Conservation (phyloP, 352 stramenopile species). For the Globisporangium yorkense region DNA sequence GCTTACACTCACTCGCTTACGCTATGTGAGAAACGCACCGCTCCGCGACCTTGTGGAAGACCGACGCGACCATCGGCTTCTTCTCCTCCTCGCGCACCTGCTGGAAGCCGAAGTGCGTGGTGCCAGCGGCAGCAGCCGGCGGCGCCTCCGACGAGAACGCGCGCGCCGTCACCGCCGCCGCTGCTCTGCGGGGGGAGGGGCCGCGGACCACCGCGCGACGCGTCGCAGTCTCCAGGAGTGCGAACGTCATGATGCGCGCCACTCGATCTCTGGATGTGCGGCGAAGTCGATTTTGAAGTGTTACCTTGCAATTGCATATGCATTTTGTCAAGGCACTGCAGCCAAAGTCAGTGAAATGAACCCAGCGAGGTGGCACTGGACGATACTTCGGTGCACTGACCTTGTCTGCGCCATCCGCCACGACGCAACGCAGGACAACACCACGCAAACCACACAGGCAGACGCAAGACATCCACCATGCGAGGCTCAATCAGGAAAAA, state of each 20-base stretch:
- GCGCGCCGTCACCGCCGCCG: neutral
- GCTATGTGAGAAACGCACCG: conserved; percentile 76
- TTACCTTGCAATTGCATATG: no score
- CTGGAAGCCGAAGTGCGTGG: conserved; percentile 88
- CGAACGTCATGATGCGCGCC: neutral
- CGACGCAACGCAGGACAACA: no score
- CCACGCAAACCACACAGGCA: no score
- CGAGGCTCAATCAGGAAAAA: no score
- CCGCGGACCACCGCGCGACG: conserved; percentile 5
- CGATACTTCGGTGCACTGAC: no score
- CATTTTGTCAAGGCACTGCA: no score
- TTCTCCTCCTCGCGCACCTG: conserved; percentile 91
- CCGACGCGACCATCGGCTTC: conserved; percentile 92
- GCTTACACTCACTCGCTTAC: no score
- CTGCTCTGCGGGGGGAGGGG: neutral
- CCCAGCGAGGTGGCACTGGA: no score
- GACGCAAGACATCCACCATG: no score
- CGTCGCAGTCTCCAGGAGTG: conserved; percentile 3
- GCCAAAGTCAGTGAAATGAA: no score
- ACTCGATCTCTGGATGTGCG: neutral
- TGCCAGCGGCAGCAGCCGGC: conserved; percentile 14
- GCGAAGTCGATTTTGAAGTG: no score
- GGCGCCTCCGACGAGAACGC: conserved; percentile 2
- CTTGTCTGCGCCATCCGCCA: no score
- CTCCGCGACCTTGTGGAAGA: conserved; percentile 98